phyloP scores from a whole-genome alignment of 2,329 filamentous ascomycete genomes.

The Penicillium sp. region DNA sequence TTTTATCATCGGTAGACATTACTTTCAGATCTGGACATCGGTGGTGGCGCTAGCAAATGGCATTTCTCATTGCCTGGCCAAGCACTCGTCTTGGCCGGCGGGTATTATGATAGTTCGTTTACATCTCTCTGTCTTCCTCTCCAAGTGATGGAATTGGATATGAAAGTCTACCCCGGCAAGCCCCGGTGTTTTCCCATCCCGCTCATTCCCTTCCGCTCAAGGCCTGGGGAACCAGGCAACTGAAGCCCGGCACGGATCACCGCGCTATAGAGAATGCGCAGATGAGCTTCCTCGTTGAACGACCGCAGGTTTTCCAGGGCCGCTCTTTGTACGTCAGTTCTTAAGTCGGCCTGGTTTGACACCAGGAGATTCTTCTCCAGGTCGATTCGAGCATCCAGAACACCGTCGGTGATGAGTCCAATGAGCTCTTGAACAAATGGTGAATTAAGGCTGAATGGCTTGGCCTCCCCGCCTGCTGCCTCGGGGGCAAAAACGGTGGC shows the following conservation, averaged over 20 bases:
- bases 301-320: slow-evolving; percentile 62
- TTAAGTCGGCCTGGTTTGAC: slow-evolving; percentile 60
- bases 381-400: slow-evolving; percentile 75
- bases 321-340: slow-evolving; percentile 63
- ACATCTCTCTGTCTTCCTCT: slow-evolving; percentile 3
- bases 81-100: slow-evolving; percentile 4
- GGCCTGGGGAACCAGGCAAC: slow-evolving; percentile 43
- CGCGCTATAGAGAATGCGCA: slow-evolving; percentile 72
- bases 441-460: slow-evolving; percentile 54
- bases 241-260: slow-evolving; percentile 71
- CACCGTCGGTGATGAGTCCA: slow-evolving; percentile 65
- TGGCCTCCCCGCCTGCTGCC: slow-evolving; percentile 40
- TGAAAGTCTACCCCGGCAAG: too few species aligned
- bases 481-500: slow-evolving; percentile 63
- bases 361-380: slow-evolving; percentile 74
- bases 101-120: slow-evolving; percentile 23
- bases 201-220: slow-evolving; percentile 5
- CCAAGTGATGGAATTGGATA: neutral
- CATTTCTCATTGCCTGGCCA: slow-evolving; percentile 3
- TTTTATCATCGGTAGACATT: too few species aligned
- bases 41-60: too few species aligned
- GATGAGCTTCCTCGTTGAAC: slow-evolving; percentile 68
- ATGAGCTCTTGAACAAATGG: slow-evolving; percentile 59
- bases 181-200: neutral
- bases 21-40: too few species aligned